Conservation (phyloP, 208 protist species). For the Crithidia acanthocephali region DNA sequence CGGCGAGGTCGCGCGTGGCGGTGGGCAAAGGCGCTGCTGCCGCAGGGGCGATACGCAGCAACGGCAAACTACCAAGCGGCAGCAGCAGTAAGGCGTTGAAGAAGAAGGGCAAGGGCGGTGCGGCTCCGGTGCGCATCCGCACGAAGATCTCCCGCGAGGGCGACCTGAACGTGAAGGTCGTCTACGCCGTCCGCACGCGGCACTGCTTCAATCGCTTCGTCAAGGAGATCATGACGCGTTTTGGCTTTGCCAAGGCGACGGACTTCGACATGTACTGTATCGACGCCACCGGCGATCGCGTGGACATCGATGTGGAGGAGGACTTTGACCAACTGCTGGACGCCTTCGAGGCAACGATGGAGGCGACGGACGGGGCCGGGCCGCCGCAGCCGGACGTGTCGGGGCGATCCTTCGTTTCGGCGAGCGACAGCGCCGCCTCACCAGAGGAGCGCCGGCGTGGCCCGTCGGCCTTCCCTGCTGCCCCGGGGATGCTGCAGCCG, state of each 20-base stretch:
- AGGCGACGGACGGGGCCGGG: neutral
- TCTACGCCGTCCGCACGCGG: constrained; percentile 41
- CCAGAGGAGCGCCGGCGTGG: neutral
- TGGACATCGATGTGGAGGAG: constrained; percentile 79
- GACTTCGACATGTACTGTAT: constrained; percentile 89
- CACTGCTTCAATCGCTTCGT: constrained; percentile 53
- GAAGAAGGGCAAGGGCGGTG: neutral
- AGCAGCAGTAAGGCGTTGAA: constrained; percentile 9
- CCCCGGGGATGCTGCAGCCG: neutral
- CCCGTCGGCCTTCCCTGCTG: neutral
- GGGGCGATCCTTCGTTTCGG: neutral
- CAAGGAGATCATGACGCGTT: constrained; percentile 69
- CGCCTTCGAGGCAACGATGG: constrained; percentile 36
- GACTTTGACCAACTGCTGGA: constrained; percentile 63
- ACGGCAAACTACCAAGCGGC: neutral
- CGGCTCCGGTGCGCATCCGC: constrained; percentile 34
- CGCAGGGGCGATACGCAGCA: neutral
- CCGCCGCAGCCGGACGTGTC: neutral
- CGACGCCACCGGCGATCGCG: constrained; percentile 63
- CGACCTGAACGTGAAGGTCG: constrained; percentile 77
- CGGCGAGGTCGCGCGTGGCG: neutral
- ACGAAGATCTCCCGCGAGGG: constrained; percentile 81
- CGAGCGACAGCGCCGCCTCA: neutral
- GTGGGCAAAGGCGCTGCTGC: neutral
- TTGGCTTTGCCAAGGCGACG: constrained; percentile 50